A percentile compares a stretch with the other conserved stretches of the same genome.
phyloP scores from a whole-genome alignment of 345 rosid species.

The Euphorbia tirucalli region DNA sequence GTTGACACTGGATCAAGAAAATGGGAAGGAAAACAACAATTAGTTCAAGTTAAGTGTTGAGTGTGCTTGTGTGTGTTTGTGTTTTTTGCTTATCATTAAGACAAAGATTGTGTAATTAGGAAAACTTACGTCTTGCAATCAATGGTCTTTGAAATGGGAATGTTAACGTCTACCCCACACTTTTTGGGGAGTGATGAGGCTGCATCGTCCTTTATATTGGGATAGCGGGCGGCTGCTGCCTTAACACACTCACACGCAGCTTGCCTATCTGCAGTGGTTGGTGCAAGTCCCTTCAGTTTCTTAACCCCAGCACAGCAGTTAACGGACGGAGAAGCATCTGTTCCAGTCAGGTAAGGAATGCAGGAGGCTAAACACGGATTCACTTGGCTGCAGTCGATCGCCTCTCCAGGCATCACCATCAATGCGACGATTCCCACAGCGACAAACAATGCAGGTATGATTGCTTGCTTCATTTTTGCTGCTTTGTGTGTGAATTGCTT shows the following conservation, averaged over 20 bases:
- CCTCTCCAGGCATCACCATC: not conserved
- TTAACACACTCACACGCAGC: conserved; percentile 11
- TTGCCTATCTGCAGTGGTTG: conserved; percentile 10
- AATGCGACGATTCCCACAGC: not conserved
- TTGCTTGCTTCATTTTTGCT: conserved; percentile 1
- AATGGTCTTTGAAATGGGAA: conserved; percentile 12
- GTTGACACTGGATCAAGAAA: conserved; percentile 1
- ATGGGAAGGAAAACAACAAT: not conserved
- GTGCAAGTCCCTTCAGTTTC: conserved; percentile 11
- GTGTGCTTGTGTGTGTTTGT: not conserved
- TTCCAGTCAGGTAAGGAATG: not conserved
- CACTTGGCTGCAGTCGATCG: conserved; percentile 1
- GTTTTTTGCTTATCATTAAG: not conserved
- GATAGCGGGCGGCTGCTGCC: not conserved
- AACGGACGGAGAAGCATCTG: not conserved
- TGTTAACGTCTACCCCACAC: not conserved
- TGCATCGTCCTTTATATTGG: not conserved
- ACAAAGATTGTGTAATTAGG: not conserved
- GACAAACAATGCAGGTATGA: not conserved
- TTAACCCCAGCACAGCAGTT: conserved; percentile 15
- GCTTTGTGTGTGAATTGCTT: not conserved
- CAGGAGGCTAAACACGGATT: not conserved
- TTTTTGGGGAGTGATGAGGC: conserved; percentile 18
- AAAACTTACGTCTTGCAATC: conserved; percentile 9
- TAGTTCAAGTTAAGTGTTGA: not conserved